Evolutionary conservation across 768 basidiomycete species (phyloP).

Genomic region (Termitomyces sp.): DNA sequence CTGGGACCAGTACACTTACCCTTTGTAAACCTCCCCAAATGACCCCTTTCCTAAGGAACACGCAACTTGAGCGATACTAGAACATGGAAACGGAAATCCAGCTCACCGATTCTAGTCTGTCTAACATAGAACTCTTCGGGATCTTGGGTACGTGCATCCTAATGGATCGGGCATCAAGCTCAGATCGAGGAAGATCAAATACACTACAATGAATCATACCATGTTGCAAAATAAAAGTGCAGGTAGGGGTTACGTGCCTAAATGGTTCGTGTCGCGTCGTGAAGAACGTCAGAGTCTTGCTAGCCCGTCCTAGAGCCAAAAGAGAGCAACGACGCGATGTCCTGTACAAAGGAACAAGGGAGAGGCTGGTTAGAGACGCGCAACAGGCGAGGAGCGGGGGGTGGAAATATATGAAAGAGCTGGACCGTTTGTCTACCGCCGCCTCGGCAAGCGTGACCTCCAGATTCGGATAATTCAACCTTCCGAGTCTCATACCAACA

Average conservation of each 20-base stretch:
- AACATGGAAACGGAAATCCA: neutral
- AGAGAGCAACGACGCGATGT: slow-evolving; percentile 1
- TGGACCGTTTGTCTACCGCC: too few relatives aligned
- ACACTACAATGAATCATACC: slow-evolving; percentile 17
- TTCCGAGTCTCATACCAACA: neutral
- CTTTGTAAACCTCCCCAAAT: slow-evolving; percentile 99
- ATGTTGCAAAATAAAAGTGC: slow-evolving; percentile 17
- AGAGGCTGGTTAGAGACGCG: neutral
- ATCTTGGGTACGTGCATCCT: slow-evolving; percentile 50
- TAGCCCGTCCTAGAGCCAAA: neutral
- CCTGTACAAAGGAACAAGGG: neutral
- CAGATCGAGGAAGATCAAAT: slow-evolving; percentile 25
- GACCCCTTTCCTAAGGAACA: slow-evolving; percentile 82
- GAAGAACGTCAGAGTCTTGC: slow-evolving; percentile 12
- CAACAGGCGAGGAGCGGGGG: neutral
- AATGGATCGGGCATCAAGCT: slow-evolving; percentile 4
- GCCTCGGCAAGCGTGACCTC: slow-evolving; percentile 17
- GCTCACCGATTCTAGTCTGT: slow-evolving; percentile 92
- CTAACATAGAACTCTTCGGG: slow-evolving; percentile 97
- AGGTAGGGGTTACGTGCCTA: slow-evolving; percentile 3
- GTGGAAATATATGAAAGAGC: slow-evolving; percentile 10
- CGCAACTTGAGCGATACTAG: slow-evolving; percentile 8
- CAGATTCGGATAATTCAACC: slow-evolving; percentile 9
- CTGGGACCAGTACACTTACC: slow-evolving; percentile 53
- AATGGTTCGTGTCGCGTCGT: slow-evolving; percentile 32